Percentiles rank a stretch among this genome's conserved stretches.
Conservation (phyloP, 2,329 filamentous ascomycete genomes). For the Fusarium lateritium region DNA sequence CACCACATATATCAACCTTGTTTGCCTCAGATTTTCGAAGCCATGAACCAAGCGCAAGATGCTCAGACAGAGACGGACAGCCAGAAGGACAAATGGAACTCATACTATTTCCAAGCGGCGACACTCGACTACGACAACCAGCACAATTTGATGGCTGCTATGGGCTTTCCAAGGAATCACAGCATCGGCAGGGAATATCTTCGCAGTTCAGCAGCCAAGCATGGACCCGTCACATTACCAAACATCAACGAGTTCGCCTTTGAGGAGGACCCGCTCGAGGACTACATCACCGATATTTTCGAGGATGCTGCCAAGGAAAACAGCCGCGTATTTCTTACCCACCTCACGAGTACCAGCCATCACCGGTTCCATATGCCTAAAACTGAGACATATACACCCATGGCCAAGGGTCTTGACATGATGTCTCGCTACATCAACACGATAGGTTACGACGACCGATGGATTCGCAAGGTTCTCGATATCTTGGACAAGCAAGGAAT, state of each 20-base stretch:
- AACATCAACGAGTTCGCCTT: conserved; percentile 57
- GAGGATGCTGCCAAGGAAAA: conserved; percentile 49
- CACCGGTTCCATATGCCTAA: conserved; percentile 53
- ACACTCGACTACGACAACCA: conserved; percentile 55
- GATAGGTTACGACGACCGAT: conserved; percentile 52
- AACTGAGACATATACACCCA: conserved; percentile 47
- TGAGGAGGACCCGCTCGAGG: conserved; percentile 51
- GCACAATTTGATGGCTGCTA: conserved; percentile 48
- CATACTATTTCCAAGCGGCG: conserved; percentile 53
- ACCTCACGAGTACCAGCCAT: conserved; percentile 56
- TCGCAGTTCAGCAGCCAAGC: conserved; percentile 48
- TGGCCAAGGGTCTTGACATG: conserved; percentile 50
- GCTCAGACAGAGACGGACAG: conserved; percentile 10
- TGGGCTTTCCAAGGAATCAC: conserved; percentile 51
- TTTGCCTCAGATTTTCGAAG: conserved; percentile 57
- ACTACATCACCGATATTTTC: conserved; percentile 55
- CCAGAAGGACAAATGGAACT: conserved; percentile 51
- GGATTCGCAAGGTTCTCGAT: conserved; percentile 51
- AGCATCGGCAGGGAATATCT: conserved; percentile 52
- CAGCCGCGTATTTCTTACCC: conserved; percentile 54
- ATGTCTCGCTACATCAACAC: conserved; percentile 53
- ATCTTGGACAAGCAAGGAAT: conserved; percentile 52
- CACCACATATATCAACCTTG: conserved; percentile 63
- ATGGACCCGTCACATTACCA: conserved; percentile 48
- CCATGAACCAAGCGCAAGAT: conserved; percentile 49